Conservation (phyloP, 2,329 filamentous ascomycete species). For the Fusarium transvaalense region DNA sequence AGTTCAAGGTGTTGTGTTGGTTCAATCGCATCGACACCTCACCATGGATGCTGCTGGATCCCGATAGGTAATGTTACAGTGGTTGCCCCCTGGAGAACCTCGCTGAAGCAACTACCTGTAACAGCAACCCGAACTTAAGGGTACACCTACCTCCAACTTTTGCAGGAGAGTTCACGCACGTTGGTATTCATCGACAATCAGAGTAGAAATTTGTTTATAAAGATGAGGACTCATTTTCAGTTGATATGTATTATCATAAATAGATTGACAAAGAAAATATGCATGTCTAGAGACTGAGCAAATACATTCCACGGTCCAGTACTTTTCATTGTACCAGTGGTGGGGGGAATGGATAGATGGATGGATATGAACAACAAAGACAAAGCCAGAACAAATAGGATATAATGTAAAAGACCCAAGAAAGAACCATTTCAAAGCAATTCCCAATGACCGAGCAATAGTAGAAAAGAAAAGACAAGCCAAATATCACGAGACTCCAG, state of each 20-base stretch:
- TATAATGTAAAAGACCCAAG: constrained; percentile 29
- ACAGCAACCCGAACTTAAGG: too few relatives aligned
- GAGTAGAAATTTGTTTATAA: not conserved
- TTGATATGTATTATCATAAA: constrained; percentile 28
- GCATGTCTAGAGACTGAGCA: constrained; percentile 16
- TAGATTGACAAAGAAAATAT: constrained; percentile 37
- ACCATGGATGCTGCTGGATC: accelerated
- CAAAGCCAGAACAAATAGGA: constrained; percentile 36
- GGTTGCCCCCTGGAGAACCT: accelerated
- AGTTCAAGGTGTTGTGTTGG: not conserved
- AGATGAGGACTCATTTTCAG: not conserved
- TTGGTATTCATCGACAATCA: too few relatives aligned
- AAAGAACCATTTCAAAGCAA: constrained; percentile 17
- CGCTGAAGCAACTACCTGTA: not conserved
- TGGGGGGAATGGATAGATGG: constrained; percentile 35
- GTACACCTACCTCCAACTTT: not conserved
- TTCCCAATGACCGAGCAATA: constrained; percentile 25
- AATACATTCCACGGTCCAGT: constrained; percentile 10
- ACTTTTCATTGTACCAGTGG: constrained; percentile 12
- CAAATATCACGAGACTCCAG: constrained; percentile 37
- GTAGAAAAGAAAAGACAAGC: not conserved
- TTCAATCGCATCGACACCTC: too few relatives aligned
- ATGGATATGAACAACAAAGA: too few relatives aligned
- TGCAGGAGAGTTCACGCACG: too few relatives aligned
- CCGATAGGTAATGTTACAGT: not conserved